Conservation (phyloP, 148 eudicot genomes). For the Rhododendron henanense region DNA sequence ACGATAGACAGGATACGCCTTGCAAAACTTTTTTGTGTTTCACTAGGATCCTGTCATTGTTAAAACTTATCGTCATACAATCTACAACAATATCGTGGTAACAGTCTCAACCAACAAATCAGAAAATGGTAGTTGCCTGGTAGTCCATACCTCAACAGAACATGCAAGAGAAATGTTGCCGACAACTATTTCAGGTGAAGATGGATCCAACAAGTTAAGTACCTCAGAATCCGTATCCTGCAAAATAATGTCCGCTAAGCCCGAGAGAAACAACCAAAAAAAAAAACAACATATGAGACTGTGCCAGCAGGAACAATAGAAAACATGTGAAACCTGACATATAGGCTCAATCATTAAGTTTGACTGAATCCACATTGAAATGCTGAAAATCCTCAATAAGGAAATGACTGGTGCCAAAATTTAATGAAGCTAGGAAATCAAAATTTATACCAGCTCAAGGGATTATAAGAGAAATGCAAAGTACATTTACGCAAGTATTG, state of each 20-base stretch:
- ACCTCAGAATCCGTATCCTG: conserved; percentile 72
- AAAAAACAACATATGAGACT: background rate
- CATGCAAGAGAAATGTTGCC: conserved; percentile 72
- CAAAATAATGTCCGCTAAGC: conserved; percentile 12
- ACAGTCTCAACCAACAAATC: conserved; percentile 18
- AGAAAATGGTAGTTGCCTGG: background rate
- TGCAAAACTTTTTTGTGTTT: conserved; percentile 81
- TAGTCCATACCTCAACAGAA: conserved; percentile 59
- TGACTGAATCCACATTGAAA: background rate
- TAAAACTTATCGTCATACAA: background rate
- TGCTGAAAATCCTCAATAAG: background rate
- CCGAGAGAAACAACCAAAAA: background rate
- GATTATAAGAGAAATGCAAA: background rate
- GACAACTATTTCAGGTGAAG: conserved; percentile 44
- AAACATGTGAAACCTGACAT: background rate
- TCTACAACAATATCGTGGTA: conserved; percentile 7
- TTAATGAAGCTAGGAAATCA: background rate
- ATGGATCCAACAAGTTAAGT: conserved; percentile 66
- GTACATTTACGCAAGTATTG: background rate
- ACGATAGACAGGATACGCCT: conserved; percentile 70
- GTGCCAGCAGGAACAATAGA: background rate
- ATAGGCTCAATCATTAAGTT: background rate
- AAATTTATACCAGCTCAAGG: background rate
- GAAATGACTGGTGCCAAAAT: background rate
- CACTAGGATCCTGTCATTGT: conserved; percentile 65